Evolutionary conservation across 1,139 yeast genomes (phyloP), one percentile per base, ranked within the genome.

Genomic region (Suhomyces maxii): DNA sequence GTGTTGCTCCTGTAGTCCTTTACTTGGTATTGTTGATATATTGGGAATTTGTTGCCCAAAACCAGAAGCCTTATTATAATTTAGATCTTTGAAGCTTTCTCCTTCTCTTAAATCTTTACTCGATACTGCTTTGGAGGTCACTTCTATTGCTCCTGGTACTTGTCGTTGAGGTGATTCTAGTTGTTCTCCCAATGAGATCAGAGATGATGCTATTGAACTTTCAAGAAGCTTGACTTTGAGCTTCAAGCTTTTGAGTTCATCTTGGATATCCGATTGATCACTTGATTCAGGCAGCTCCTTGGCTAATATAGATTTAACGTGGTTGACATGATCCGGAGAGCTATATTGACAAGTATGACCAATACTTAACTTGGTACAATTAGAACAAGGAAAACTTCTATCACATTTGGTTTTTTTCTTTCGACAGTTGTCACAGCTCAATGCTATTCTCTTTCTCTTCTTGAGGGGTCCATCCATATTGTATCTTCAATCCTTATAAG

Each of bases 351-450:
- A 53, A 8, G 49, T 40, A 28, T 49, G 56, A 3, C 54, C 51
- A 9, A 50, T 49, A 25, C 54, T 50, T 18, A 51, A 45, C 37
- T 52, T 52, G n/a, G 38, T 33, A 36, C 56, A 53, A 13, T 53
- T 49, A 5, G 45, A 40, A 26, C 56, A 53, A 6, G 57, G 56
- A 3, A 50, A 38, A 12, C 40, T 42, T 23, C 57, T 37, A 42
- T 54, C 56, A 37, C 56, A 53, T 42, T 52, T 54, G 9, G 55
- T 50, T 41, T 53, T 52, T 42, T 50, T 50, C 39, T 48, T 49
- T 8, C 57, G 48, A 36, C 56, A 53, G 35, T 56, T 58, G 33
- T 54, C 58, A 44, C 69, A 65, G 14, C 63, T 62, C 18, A 62
- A 45, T 0, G 60, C 55, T 34, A 54, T 54, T 37, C 68, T 54